These are phyloP conservation scores for Rhizopus delemar DNA, from an alignment of 371 early-diverging fungal genomes.

Conservation along the genomic window DNA sequence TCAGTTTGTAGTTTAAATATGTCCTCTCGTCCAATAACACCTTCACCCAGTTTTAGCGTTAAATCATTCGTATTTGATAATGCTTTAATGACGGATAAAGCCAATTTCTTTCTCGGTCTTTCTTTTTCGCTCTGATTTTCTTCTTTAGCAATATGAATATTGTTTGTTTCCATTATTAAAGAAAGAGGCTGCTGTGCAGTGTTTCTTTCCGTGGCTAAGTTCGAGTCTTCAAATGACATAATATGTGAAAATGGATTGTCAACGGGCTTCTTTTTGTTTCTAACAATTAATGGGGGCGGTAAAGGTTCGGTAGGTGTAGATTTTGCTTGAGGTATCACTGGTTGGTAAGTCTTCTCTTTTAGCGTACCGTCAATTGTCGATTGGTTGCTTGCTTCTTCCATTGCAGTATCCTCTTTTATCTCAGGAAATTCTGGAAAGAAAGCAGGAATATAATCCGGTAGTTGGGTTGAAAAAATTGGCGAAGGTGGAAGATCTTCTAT, in stretches of 20 bases:
- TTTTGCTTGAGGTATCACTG: neutral
- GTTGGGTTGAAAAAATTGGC: neutral
- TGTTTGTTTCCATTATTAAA: slow-evolving; percentile 1
- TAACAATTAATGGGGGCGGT: slow-evolving; percentile 38
- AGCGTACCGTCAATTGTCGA: neutral
- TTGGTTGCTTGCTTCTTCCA: slow-evolving; percentile 6
- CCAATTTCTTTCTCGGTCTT: slow-evolving; percentile 7
- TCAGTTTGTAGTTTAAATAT: slow-evolving; percentile 37
- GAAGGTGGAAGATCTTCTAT: neutral
- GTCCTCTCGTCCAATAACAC: slow-evolving; percentile 29
- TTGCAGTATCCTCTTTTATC: slow-evolving; percentile 31
- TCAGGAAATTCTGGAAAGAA: slow-evolving; percentile 51
- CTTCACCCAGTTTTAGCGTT: slow-evolving; percentile 25
- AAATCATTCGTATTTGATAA: slow-evolving; percentile 22
- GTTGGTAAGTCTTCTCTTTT: neutral
- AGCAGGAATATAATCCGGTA: slow-evolving; percentile 43
- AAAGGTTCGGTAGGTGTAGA: slow-evolving; percentile 5
- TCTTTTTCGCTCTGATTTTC: slow-evolving; percentile 1
- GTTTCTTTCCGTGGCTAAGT: slow-evolving; percentile 24
- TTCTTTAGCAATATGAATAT: neutral
- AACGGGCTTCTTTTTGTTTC: slow-evolving; percentile 41
- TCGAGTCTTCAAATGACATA: slow-evolving; percentile 55
- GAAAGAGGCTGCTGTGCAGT: slow-evolving; percentile 6
- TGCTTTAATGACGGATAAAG: slow-evolving; percentile 20
- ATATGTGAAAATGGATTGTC: slow-evolving; percentile 59